A percentile compares a stretch with the other conserved stretches of the same genome.
phyloP scores from a whole-genome alignment of 2,329 filamentous ascomycete species.

The Curvularia sp. region DNA sequence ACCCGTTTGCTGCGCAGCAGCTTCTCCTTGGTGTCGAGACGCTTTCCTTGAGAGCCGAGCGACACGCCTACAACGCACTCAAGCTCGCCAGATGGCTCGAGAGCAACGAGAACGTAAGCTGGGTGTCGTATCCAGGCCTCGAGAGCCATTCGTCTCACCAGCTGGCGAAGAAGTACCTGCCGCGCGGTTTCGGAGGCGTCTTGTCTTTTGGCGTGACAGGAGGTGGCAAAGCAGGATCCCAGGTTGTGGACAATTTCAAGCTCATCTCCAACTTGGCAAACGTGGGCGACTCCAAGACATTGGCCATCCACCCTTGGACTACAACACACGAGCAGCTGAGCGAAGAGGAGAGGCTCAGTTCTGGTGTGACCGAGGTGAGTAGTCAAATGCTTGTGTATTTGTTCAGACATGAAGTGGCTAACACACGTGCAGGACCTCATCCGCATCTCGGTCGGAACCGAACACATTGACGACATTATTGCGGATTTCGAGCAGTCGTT shows the following conservation, averaged over 20 bases:
- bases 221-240: conserved; percentile 79
- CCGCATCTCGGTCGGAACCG: conserved; percentile 91
- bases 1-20: conserved; percentile 92
- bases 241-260: conserved; percentile 93
- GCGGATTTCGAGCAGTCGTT: conserved; percentile 94
- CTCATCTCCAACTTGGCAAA: conserved; percentile 96
- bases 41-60: conserved; percentile 81
- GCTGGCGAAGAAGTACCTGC: conserved; percentile 85
- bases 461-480: conserved; percentile 98
- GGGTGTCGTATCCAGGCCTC: conserved; percentile 94
- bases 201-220: conserved; percentile 94
- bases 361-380: conserved; percentile 78
- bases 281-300: conserved; percentile 92
- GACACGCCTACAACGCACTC: conserved; percentile 84
- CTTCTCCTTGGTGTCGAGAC: conserved; percentile 90
- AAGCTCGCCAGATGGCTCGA: conserved; percentile 83
- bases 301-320: conserved; percentile 94
- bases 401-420: neutral
- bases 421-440: conserved; percentile 73
- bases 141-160: conserved; percentile 81
- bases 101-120: conserved; percentile 81
- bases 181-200: conserved; percentile 85
- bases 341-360: conserved; percentile 79
- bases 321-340: conserved; percentile 93
- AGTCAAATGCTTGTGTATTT: neutral